phyloP scores from a whole-genome alignment of 495 filamentous ascomycete species.

The Hypoxylon fuscum region DNA sequence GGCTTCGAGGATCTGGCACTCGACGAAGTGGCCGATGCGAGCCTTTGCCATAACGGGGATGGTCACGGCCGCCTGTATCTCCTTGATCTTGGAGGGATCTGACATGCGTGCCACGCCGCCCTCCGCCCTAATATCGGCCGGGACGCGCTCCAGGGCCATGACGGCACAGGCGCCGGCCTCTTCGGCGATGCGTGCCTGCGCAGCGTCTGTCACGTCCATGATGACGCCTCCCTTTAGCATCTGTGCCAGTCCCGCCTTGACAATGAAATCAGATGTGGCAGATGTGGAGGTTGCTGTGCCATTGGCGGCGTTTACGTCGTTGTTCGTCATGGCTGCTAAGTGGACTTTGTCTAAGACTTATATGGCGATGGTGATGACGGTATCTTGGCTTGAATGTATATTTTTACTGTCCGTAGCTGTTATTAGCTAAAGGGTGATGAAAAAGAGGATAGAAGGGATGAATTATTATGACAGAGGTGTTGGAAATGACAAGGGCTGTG shows the following conservation, averaged over 20 bases:
- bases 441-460: too few relatives aligned
- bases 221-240: constrained; percentile 99
- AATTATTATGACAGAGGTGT: too few relatives aligned
- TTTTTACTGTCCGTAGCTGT: too few relatives aligned
- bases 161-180: constrained; percentile 95
- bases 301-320: constrained; percentile 32
- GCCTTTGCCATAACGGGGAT: constrained; percentile 99
- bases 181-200: constrained; percentile 96
- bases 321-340: constrained; percentile 39
- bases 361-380: background rate
- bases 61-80: constrained; percentile 96
- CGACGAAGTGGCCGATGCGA: constrained; percentile 96
- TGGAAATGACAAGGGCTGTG: too few relatives aligned
- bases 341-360: background rate
- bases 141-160: constrained; percentile 98
- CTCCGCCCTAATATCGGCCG: constrained; percentile 91
- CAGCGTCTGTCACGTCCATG: constrained; percentile 97
- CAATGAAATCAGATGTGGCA: constrained; percentile 61
- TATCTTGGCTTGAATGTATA: too few relatives aligned
- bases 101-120: constrained; percentile 98
- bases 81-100: constrained; percentile 93
- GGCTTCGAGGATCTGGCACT: constrained; percentile 97
- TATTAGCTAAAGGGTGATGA: too few relatives aligned
- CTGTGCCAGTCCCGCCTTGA: constrained; percentile 93
- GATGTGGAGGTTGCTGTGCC: constrained; percentile 25